Percentiles rank a stretch among this genome's conserved stretches.
These are phyloP conservation scores for Linnemannia hyalina DNA, from an alignment of 192 early-diverging fungal genomes.

Conservation along the genomic window DNA sequence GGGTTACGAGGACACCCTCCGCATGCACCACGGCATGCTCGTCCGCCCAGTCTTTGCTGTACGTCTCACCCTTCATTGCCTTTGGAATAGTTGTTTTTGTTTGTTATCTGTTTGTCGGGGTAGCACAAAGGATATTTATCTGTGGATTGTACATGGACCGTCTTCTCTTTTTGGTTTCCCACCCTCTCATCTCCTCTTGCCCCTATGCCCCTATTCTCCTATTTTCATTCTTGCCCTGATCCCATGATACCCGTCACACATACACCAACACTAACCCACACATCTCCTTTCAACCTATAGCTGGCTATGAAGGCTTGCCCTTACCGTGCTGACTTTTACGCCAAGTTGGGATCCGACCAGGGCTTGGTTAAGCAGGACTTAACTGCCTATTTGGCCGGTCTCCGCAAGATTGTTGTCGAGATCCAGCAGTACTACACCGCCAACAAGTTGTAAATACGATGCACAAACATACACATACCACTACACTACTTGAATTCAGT, in stretches of 20 bases:
- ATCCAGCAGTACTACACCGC: conserved; percentile 71
- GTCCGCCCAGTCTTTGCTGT: conserved; percentile 77
- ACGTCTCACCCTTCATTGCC: conserved; percentile 20
- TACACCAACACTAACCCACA: background rate
- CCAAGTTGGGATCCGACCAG: conserved; percentile 79
- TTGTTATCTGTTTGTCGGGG: background rate
- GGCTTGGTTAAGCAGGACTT: conserved; percentile 70
- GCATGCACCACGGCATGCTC: conserved; percentile 77
- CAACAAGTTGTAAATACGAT: conserved; percentile 32
- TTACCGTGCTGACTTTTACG: conserved; percentile 89
- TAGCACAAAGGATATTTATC: background rate
- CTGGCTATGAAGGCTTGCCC: conserved; percentile 95
- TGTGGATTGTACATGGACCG: background rate
- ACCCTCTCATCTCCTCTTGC: conserved; percentile 1
- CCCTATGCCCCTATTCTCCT: background rate
- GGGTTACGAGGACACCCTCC: conserved; percentile 79
- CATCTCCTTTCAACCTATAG: conserved; percentile 45
- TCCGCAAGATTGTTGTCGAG: conserved; percentile 78
- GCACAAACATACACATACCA: background rate
- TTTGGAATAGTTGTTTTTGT: background rate
- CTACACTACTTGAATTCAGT: background rate
- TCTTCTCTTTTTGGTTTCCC: background rate
- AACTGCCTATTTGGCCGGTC: conserved; percentile 77
- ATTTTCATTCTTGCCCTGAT: background rate
- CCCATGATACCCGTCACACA: background rate